A percentile compares a stretch with the other conserved stretches of the same genome.
These are phyloP conservation scores for Hypomyces rosellus DNA, from an alignment of 2,329 filamentous ascomycete genomes.

Conservation along the genomic window DNA sequence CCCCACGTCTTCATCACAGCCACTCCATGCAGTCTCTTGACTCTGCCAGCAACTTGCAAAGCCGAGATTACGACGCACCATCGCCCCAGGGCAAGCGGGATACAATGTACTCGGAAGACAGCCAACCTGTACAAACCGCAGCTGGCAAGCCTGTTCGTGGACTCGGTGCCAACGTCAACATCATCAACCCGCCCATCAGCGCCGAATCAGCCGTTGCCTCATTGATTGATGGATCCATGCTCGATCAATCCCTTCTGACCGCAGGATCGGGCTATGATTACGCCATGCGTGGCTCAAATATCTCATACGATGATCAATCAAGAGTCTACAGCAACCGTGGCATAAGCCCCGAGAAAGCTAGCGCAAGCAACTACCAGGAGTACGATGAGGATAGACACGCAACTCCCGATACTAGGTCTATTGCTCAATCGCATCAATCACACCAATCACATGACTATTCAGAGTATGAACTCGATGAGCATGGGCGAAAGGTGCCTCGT, in stretches of 20 bases:
- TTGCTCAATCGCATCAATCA: slow-evolving; percentile 30
- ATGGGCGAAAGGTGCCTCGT: slow-evolving; percentile 48
- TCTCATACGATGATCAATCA: slow-evolving; percentile 28
- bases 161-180: slow-evolving; percentile 67
- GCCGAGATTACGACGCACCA: slow-evolving; percentile 49
- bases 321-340: slow-evolving; percentile 28
- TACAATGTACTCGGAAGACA: slow-evolving; percentile 45
- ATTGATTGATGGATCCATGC: slow-evolving; percentile 66
- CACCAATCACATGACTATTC: slow-evolving; percentile 33
- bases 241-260: slow-evolving; percentile 64
- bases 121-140: slow-evolving; percentile 52
- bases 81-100: slow-evolving; percentile 49
- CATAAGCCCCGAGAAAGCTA: slow-evolving; percentile 37
- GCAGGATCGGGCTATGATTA: slow-evolving; percentile 48
- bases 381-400: slow-evolving; percentile 32
- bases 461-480: slow-evolving; percentile 53
- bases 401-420: slow-evolving; percentile 33
- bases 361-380: slow-evolving; percentile 33
- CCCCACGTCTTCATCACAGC: slow-evolving; percentile 31
- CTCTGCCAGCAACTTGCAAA: slow-evolving; percentile 37
- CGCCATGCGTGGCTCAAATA: slow-evolving; percentile 30
- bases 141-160: slow-evolving; percentile 65
- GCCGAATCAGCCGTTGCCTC: slow-evolving; percentile 91
- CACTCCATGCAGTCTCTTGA: slow-evolving; percentile 29
- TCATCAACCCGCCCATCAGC: slow-evolving; percentile 63